Conservation (phyloP, 371 early-diverging fungal species). For the Apophysomyces ossiformis region DNA sequence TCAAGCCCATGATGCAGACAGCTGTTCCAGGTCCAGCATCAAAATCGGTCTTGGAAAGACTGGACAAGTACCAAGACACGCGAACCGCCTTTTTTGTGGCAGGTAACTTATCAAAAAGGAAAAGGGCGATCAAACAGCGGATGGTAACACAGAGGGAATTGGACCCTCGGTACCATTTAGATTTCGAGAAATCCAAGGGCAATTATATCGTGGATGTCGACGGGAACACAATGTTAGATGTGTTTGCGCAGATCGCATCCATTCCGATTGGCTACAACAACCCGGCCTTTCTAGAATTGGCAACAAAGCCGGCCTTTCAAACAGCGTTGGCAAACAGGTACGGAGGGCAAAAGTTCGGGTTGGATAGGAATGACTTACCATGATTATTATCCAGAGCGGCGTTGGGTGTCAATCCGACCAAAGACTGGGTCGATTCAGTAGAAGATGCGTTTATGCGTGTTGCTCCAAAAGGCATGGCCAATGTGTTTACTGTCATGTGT, state of each 20-base stretch:
- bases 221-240: conserved; percentile 70
- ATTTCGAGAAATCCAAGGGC: conserved; percentile 70
- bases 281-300: conserved; percentile 64
- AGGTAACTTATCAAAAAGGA: conserved; percentile 27
- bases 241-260: conserved; percentile 81
- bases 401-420: conserved; percentile 69
- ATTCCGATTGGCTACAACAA: conserved; percentile 81
- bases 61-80: conserved; percentile 52
- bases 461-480: conserved; percentile 69
- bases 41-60: conserved; percentile 31
- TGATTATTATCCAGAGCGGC: conserved; percentile 52
- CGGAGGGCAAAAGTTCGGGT: neutral
- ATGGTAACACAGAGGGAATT: neutral
- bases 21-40: conserved; percentile 52
- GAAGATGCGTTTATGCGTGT: conserved; percentile 73
- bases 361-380: neutral
- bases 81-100: conserved; percentile 53
- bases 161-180: conserved; percentile 32
- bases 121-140: neutral
- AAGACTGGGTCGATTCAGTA: conserved; percentile 68
- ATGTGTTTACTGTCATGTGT: conserved; percentile 81
- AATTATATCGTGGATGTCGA: conserved; percentile 80
- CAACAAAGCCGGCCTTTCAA: conserved; percentile 58
- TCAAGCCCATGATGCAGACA: conserved; percentile 36
- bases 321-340: conserved; percentile 63